Percentiles rank a stretch among this genome's conserved stretches.
phyloP scores from a whole-genome alignment of 2,329 filamentous ascomycete species.

The Cladosporium austrohemisphaericum region DNA sequence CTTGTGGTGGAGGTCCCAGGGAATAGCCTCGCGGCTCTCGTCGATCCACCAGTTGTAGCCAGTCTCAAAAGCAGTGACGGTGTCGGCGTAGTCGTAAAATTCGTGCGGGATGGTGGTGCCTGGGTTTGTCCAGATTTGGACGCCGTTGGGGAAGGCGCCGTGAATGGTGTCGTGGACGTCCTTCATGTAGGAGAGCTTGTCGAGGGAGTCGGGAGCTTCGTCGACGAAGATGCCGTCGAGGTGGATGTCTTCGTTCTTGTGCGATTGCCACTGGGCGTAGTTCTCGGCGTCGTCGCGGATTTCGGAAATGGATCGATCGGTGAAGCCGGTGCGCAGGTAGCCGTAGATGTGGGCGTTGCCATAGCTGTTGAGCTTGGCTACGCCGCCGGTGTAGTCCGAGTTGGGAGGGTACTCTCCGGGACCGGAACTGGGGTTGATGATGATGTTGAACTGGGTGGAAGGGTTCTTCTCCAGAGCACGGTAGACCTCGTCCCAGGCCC shows the following conservation, averaged over 20 bases:
- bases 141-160: conserved; percentile 4
- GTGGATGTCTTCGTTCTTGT: conserved; percentile 21
- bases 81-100: conserved; percentile 17
- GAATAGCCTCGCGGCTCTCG: conserved; percentile 9
- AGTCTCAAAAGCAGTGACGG: conserved; percentile 17
- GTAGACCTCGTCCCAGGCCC: conserved; percentile 26
- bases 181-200: conserved; percentile 16
- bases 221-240: conserved; percentile 31
- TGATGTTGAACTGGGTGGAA: conserved; percentile 27
- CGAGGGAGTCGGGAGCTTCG: conserved; percentile 23
- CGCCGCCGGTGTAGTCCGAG: conserved; percentile 24
- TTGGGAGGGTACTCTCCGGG: conserved; percentile 25
- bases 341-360: conserved; percentile 28
- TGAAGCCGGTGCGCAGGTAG: conserved; percentile 30
- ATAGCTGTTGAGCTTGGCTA: conserved; percentile 24
- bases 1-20: conserved; percentile 12
- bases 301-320: conserved; percentile 22
- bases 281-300: conserved; percentile 20
- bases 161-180: conserved; percentile 11
- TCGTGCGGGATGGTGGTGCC: conserved; percentile 11
- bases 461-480: conserved; percentile 24
- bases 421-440: conserved; percentile 30
- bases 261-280: conserved; percentile 19
- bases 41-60: conserved; percentile 15
- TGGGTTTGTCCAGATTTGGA: conserved; percentile 16